Percentiles rank a stretch among this genome's conserved stretches.
Conservation (phyloP, 2,329 filamentous ascomycete genomes). For the Talaromyces islandicus region DNA sequence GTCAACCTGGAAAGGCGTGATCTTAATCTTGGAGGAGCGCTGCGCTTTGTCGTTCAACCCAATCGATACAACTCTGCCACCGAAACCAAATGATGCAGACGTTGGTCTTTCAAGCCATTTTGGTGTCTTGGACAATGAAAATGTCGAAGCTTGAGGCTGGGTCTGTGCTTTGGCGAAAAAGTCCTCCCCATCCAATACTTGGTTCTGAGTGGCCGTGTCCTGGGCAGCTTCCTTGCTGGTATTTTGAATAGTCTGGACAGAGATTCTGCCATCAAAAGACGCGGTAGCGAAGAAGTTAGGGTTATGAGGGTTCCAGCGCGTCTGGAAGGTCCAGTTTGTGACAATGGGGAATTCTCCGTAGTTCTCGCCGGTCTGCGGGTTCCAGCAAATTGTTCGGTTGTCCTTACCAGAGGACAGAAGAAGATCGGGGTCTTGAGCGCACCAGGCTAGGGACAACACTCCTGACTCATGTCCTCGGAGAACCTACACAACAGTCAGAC, state of each 20-base stretch:
- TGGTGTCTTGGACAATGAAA: slow-evolving; percentile 78
- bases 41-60: slow-evolving; percentile 56
- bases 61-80: slow-evolving; percentile 82
- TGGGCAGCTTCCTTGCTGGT: slow-evolving; percentile 69
- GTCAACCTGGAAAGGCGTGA: slow-evolving; percentile 85
- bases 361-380: slow-evolving; percentile 80
- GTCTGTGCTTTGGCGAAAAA: slow-evolving; percentile 94
- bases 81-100: slow-evolving; percentile 89
- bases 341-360: slow-evolving; percentile 94
- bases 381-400: slow-evolving; percentile 93
- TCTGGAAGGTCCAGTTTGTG: slow-evolving; percentile 99
- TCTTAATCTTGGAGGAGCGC: slow-evolving; percentile 67
- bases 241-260: slow-evolving; percentile 88
- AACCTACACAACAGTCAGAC: slow-evolving; percentile 44
- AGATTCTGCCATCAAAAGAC: slow-evolving; percentile 94
- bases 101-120: slow-evolving; percentile 84
- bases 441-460: slow-evolving; percentile 92
- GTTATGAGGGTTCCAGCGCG: slow-evolving; percentile 88
- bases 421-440: slow-evolving; percentile 79
- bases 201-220: slow-evolving; percentile 55
- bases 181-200: slow-evolving; percentile 79
- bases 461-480: slow-evolving; percentile 91
- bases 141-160: slow-evolving; percentile 83
- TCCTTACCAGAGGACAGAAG: slow-evolving; percentile 94
- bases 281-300: slow-evolving; percentile 89